phyloP scores from a whole-genome alignment of 2,329 filamentous ascomycete species.

The Tolypocladium tropicale region DNA sequence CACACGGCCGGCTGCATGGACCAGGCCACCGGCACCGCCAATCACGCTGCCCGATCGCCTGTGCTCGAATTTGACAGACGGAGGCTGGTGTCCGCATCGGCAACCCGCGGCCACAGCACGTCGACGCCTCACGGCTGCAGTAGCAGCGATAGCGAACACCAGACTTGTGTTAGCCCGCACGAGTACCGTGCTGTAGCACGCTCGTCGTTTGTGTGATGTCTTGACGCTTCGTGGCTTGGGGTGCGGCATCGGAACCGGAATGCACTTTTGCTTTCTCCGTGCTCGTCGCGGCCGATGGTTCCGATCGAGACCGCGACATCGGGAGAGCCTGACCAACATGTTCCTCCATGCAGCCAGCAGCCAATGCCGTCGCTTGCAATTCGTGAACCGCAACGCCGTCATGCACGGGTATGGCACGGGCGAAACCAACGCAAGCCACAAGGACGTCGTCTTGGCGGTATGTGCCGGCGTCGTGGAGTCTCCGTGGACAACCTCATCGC shows the following conservation, averaged over 20 bases:
- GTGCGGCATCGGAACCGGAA: neutral
- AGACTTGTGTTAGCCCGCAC: no score
- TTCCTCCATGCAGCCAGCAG: neutral
- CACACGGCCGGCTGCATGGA: neutral
- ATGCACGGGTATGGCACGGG: neutral
- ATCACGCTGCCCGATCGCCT: neutral
- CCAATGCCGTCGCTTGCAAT: neutral
- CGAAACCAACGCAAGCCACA: neutral
- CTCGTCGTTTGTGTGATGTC: neutral
- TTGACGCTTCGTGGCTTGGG: neutral
- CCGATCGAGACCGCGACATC: neutral
- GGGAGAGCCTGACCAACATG: neutral
- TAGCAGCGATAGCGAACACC: no score
- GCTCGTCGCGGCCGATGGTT: neutral
- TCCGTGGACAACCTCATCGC: neutral
- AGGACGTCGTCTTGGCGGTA: neutral
- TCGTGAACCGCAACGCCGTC: neutral
- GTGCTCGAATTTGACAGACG: neutral
- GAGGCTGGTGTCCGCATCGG: neutral
- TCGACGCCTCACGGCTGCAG: no score
- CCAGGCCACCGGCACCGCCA: neutral
- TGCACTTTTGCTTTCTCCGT: neutral
- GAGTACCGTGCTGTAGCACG: no score
- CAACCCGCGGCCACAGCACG: no score
- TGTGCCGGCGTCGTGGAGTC: neutral